Conservation (phyloP, 2,329 filamentous ascomycete genomes). For the Colletotrichum tropicicola region DNA sequence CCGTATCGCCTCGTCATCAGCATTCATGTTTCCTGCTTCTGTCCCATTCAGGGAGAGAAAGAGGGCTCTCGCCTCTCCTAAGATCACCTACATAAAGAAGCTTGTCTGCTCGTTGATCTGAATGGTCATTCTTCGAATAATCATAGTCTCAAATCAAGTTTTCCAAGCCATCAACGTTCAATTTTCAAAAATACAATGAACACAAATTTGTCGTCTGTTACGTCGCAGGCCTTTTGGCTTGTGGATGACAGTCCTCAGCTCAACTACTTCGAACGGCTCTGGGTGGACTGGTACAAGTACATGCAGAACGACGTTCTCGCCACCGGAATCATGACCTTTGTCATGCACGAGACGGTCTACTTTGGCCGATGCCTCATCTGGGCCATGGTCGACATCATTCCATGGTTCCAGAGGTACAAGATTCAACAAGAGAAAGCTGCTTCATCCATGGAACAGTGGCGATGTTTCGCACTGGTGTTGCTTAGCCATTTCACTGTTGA, state of each 20-base stretch:
- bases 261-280: constrained; percentile 86
- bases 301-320: constrained; percentile 98
- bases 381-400: constrained; percentile 89
- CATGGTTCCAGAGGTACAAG: constrained; percentile 92
- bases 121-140: too few relatives aligned
- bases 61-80: too few relatives aligned
- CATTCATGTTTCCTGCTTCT: too few relatives aligned
- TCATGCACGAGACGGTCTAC: constrained; percentile 93
- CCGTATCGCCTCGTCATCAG: too few relatives aligned
- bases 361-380: constrained; percentile 91
- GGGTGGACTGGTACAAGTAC: constrained; percentile 95
- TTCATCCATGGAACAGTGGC: constrained; percentile 89
- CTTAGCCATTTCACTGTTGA: constrained; percentile 97
- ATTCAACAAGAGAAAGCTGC: constrained; percentile 89
- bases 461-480: constrained; percentile 91
- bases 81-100: too few relatives aligned
- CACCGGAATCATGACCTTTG: constrained; percentile 96
- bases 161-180: too few relatives aligned
- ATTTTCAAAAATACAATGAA: not conserved
- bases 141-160: too few relatives aligned
- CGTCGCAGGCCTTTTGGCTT: not conserved
- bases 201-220: not conserved
- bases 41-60: too few relatives aligned
- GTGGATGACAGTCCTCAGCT: constrained; percentile 72
- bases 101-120: too few relatives aligned